Base-by-base conservation (phyloP, 2,329 filamentous ascomycete genomes). In the Diaporthe eres region DNA sequence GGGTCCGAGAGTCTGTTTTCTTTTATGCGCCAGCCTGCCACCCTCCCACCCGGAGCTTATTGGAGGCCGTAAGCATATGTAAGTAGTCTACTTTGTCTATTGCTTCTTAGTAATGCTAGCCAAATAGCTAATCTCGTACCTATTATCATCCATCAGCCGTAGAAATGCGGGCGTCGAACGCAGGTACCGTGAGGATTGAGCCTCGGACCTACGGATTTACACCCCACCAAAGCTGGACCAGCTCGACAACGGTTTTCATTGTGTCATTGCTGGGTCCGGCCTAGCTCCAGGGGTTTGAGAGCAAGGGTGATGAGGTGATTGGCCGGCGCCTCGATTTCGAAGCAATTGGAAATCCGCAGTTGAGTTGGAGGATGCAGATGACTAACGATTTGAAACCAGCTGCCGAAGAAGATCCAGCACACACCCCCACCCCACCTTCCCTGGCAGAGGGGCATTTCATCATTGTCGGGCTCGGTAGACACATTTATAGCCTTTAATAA, bases 381-480 rank as follows among this genome's bases (percentile, higher is more conserved):
- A 77, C 75, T 73, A 77, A 77, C 39, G 63, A 75, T 77, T 75
- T 58, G 47, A 77, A 77, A 75, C 58, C 58, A 63, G 60, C 42
- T 19, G n/a, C 44, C 19, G 63, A n/a, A 51, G 34, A 39, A 51
- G 4, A 39, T 8, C 13, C 34, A 39, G 37, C 5, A 12, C 17
- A 12, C 17, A 13, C 17, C 63, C 44, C 63, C 63, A 68, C 63
- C 63, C 44, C 47, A 17, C 47, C 31, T 49, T 6, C 28, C 15
- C 28, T 10, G 5, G 8, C 15, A 55, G 15, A 22, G 44, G 44
- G 19, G 44, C 44, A 55, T 55, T 17, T 6, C 51, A 28, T 57
- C 55, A 57, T 57, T 25, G 15, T 17, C 25, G 13, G 9, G 10
- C 58, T 63, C 60, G 60, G 60, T 22, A 28, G 8, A 63, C n/a